Evolutionary conservation across 2,329 filamentous ascomycete species (phyloP).

Genomic region (Elsinoe ampelina): DNA sequence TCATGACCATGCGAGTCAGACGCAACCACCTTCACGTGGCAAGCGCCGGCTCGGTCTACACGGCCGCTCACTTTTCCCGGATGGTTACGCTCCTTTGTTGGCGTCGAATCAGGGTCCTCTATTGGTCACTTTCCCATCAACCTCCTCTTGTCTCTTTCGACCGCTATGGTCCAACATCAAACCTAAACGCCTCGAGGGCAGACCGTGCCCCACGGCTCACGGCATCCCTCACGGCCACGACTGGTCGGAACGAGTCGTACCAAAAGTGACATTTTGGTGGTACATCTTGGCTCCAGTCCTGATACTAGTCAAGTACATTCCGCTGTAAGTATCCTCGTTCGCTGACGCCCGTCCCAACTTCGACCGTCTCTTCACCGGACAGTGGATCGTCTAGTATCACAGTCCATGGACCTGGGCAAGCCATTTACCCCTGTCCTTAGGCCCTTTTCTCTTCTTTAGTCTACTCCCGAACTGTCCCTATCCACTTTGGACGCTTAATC

Average conservation of each 20-base stretch:
- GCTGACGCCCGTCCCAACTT: background rate
- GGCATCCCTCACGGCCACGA: background rate
- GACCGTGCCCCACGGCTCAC: background rate
- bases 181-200: background rate
- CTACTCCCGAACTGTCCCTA: background rate
- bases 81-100: background rate
- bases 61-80: background rate
- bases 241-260: background rate
- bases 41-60: background rate
- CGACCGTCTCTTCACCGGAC: background rate
- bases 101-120: background rate
- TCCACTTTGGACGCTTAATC: background rate
- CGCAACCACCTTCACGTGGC: conserved; percentile 10
- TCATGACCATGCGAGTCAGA: conserved; percentile 2
- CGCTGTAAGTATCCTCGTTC: background rate
- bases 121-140: background rate
- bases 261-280: background rate
- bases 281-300: background rate
- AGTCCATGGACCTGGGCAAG: conserved; percentile 6
- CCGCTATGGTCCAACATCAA: background rate
- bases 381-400: conserved; percentile 1
- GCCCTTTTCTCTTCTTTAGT: background rate
- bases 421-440: background rate
- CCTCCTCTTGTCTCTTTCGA: background rate
- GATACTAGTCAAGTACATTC: conserved; percentile 1